Evolutionary conservation across 805 yeast species (phyloP).

Genomic region (Metschnikowia drakensbergensis): DNA sequence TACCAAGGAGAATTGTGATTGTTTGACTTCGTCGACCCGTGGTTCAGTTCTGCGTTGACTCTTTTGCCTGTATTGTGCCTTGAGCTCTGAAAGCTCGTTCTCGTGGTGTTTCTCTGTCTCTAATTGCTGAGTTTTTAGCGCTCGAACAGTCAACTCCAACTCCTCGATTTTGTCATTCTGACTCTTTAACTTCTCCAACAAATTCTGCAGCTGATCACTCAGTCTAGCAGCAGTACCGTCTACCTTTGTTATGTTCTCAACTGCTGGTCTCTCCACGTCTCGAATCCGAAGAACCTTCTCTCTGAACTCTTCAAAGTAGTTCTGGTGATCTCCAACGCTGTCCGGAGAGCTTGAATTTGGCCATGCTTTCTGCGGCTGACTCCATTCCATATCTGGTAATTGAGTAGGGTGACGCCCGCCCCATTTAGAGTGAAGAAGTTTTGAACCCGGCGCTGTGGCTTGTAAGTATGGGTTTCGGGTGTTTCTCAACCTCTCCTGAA

Average conservation of each 20-base stretch:
- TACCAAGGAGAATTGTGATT: neutral
- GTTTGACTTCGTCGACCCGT: no score
- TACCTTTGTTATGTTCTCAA: neutral
- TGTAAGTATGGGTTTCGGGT: neutral
- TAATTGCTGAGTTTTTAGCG: conserved; percentile 9
- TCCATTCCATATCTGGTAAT: neutral
- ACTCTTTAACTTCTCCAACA: conserved; percentile 9
- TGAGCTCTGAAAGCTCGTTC: neutral
- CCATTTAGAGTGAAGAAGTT: conserved; percentile 1
- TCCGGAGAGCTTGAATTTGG: neutral
- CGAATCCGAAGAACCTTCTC: conserved; percentile 17
- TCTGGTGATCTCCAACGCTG: conserved; percentile 1
- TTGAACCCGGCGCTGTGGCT: neutral
- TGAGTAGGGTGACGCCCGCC: conserved; percentile 3
- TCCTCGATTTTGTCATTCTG: conserved; percentile 14
- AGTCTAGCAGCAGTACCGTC: neutral
- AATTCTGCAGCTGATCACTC: neutral
- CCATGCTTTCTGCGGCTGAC: neutral
- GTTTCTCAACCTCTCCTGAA: neutral
- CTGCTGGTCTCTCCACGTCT: neutral
- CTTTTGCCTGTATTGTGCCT: neutral
- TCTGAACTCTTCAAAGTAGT: conserved; percentile 20
- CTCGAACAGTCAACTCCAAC: conserved; percentile 12
- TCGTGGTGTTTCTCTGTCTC: neutral
- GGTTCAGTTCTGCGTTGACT: neutral